Evolutionary conservation across 176 grass and related monocot species (phyloP), one percentile per base, ranked within the genome.

Genomic region (Bothriochloa decipiens): DNA sequence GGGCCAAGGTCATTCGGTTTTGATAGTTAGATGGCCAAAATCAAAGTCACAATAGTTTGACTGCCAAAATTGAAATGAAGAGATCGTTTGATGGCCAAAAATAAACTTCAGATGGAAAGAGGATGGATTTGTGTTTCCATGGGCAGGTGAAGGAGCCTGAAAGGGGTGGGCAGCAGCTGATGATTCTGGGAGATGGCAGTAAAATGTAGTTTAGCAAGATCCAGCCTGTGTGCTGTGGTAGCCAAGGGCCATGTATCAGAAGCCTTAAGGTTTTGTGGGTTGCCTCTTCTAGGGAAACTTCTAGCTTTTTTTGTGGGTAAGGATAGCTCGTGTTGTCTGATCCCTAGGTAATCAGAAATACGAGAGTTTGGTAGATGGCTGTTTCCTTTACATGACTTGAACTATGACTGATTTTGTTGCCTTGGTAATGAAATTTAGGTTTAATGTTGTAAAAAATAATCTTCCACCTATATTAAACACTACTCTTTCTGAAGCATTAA

Each of bases 401-500:
- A 60, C 22, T 23, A 23, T 60, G 55, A 10, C 55, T 60, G 23
- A 60, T 60, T 60, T 23, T 1, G 22, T 23, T 23, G 8, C 22
- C 20, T 11, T 60, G 8, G 8, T 60, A 23, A 60, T 60, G 3
- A 60, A 60, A 60, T 60, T 60, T 8, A 11, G 22, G 8, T 23
- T 60, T 60, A 60, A 8, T 3, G 3, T 60, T 60, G 22, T 60
- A 7, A 5, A 60, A 60, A 60, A 23, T 4, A 60, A 61, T 9
- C n/a, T 61, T 57, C 9, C 25, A 25, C n/a, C 25, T 65, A 70
- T 12, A 35, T 39, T 64, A 71, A 47, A 53, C 1, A 28, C 50
- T 43, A 10, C 17, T 81, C 43, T 76, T 80, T 81, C 52, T 2
- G 35, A 85, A 23, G 22, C 63, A 12, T 50, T 35, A 53, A 80